Conservation (phyloP, 345 rosid species). For the Clausena lansium region DNA sequence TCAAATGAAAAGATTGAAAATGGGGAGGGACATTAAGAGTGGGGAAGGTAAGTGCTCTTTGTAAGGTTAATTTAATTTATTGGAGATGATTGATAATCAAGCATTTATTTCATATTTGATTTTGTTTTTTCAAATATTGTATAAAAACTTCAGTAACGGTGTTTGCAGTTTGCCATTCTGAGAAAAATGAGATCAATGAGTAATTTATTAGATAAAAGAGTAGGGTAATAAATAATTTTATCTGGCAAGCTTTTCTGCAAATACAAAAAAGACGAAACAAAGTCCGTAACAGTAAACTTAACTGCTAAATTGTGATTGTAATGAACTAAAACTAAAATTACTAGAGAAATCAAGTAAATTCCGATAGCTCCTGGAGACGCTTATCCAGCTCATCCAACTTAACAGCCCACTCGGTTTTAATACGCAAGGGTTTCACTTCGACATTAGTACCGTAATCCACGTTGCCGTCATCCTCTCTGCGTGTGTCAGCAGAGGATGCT, state of each 20-base stretch:
- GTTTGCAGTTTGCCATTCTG: no score
- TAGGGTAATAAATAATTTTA: no score
- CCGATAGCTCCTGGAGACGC: slow-evolving; percentile 27
- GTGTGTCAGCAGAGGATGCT: not conserved
- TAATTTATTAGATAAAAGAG: no score
- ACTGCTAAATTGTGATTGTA: not conserved
- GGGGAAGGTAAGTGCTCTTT: not conserved
- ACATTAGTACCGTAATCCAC: slow-evolving; percentile 11
- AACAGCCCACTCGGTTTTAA: slow-evolving; percentile 33
- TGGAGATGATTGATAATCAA: slow-evolving; percentile 15
- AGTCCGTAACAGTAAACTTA: not conserved
- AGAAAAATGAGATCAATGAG: no score
- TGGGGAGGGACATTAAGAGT: not conserved
- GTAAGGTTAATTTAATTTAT: not conserved
- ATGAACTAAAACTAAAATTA: not conserved
- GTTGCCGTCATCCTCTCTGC: slow-evolving; percentile 7
- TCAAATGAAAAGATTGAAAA: not conserved
- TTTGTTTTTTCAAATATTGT: slow-evolving; percentile 13
- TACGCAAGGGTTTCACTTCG: slow-evolving; percentile 27
- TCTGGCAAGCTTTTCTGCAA: no score
- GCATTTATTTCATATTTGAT: slow-evolving; percentile 6
- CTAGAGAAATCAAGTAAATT: not conserved
- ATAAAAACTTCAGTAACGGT: no score
- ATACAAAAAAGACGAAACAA: no score
- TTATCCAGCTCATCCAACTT: slow-evolving; percentile 30